Conservation (phyloP, 805 yeast genomes). For the Candida silvatica region DNA sequence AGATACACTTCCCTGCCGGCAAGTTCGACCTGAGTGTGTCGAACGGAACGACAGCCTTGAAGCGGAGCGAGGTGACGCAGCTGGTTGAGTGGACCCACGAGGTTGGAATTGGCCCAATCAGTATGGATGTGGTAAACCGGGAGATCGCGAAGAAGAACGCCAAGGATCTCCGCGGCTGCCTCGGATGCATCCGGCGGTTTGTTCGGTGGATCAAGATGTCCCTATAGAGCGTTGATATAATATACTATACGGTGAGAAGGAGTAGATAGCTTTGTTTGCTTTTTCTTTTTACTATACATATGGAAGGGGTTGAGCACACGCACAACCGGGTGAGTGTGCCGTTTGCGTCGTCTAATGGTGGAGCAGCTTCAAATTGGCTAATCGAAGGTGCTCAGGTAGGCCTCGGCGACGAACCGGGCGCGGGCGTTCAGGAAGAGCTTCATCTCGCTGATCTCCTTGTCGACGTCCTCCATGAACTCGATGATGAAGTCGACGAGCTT, state of each 20-base stretch:
- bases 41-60: conserved; percentile 41
- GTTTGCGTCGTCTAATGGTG: neutral
- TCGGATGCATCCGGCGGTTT: too few species aligned
- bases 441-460: conserved; percentile 97
- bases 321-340: neutral
- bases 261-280: neutral
- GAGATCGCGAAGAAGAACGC: too few species aligned
- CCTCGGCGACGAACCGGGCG: conserved; percentile 96
- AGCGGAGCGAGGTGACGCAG: conserved; percentile 42
- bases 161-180: too few species aligned
- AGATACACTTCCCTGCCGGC: conserved; percentile 54
- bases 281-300: too few species aligned
- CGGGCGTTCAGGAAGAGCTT: conserved; percentile 93
- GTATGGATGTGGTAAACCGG: neutral
- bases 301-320: neutral
- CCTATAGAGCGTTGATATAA: neutral
- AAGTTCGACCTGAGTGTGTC: conserved; percentile 41
- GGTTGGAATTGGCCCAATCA: conserved; percentile 14
- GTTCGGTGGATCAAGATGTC: too few species aligned
- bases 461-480: conserved; percentile 98
- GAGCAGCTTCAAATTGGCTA: conserved; percentile 18
- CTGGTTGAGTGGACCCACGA: conserved; percentile 67
- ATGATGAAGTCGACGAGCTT: conserved; percentile 94
- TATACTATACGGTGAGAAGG: neutral
- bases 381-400: conserved; percentile 85